Conservation (phyloP, 148 eudicot genomes). For the Mesembryanthemum crystallinum region DNA sequence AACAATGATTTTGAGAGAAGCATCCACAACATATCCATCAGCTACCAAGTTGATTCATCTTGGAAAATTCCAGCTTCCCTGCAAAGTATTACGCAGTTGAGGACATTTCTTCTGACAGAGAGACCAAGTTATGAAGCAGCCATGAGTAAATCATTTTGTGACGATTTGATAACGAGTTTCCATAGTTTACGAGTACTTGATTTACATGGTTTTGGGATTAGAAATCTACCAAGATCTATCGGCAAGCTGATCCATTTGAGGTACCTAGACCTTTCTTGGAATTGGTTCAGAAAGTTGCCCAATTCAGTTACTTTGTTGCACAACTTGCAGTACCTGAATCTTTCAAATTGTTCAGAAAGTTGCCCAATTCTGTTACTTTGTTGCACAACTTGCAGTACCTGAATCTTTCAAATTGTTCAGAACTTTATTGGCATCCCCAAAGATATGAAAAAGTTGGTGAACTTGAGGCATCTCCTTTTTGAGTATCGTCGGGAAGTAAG, state of each 20-base stretch:
- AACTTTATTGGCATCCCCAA: not conserved
- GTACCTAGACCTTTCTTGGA: slow-evolving; percentile 4
- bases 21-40: not conserved
- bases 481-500: no score
- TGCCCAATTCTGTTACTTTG: not conserved
- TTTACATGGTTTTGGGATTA: not conserved
- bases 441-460: not conserved
- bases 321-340: not conserved
- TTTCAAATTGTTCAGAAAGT: not conserved
- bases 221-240: not conserved
- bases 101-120: slow-evolving; percentile 4
- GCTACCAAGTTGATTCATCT: slow-evolving; percentile 1
- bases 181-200: not conserved
- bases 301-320: not conserved
- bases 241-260: slow-evolving; percentile 9
- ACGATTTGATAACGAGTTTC: not conserved
- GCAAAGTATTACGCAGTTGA: not conserved
- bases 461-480: not conserved
- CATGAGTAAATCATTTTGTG: not conserved
- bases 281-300: not conserved
- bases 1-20: not conserved
- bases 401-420: not conserved
- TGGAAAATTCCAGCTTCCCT: not conserved
- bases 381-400: not conserved
- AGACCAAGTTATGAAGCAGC: no score